Percentiles rank a stretch among this genome's conserved stretches.
Evolutionary conservation across 2,329 filamentous ascomycete genomes (phyloP).

Genomic region (Arthrinium phaeospermum): DNA sequence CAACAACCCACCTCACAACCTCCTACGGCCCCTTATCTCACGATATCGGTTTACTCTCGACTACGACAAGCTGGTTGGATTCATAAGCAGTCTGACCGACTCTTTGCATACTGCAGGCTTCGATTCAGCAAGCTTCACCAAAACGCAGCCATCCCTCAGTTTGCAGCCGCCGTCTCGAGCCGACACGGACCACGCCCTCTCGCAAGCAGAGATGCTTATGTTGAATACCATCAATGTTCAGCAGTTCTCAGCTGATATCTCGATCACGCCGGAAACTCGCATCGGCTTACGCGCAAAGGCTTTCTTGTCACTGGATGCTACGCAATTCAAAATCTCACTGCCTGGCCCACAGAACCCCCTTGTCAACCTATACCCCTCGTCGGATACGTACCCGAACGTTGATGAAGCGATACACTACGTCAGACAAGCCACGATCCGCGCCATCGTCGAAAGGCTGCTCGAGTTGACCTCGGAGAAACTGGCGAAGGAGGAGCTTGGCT

Average conservation of each 20-base stretch:
- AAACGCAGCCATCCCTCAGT: background rate
- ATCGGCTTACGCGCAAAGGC: conserved; percentile 53
- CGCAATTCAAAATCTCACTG: conserved; percentile 48
- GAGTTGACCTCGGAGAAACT: conserved; percentile 26
- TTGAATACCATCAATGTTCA: conserved; percentile 49
- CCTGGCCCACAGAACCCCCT: conserved; percentile 38
- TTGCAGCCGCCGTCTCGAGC: background rate
- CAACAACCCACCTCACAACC: conserved; percentile 50
- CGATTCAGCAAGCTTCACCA: conserved; percentile 19
- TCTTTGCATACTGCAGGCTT: conserved; percentile 55
- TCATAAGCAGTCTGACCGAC: conserved; percentile 50
- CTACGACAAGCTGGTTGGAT: conserved; percentile 45
- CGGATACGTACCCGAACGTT: conserved; percentile 51
- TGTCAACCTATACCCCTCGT: conserved; percentile 47
- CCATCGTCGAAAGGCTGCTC: conserved; percentile 30
- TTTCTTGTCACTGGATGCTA: conserved; percentile 48
- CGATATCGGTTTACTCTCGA: conserved; percentile 52
- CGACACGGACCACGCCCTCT: conserved; percentile 36
- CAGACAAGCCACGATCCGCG: conserved; percentile 46
- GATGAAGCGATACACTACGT: conserved; percentile 53
- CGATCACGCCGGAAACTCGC: conserved; percentile 49
- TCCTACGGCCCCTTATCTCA: conserved; percentile 59
- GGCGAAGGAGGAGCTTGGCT: conserved; percentile 30
- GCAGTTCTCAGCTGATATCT: conserved; percentile 49
- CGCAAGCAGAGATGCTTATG: conserved; percentile 52